A percentile compares a stretch with the other conserved stretches of the same genome.
phyloP scores from a whole-genome alignment of 257 asterid species.

The Solanum arcanum region DNA sequence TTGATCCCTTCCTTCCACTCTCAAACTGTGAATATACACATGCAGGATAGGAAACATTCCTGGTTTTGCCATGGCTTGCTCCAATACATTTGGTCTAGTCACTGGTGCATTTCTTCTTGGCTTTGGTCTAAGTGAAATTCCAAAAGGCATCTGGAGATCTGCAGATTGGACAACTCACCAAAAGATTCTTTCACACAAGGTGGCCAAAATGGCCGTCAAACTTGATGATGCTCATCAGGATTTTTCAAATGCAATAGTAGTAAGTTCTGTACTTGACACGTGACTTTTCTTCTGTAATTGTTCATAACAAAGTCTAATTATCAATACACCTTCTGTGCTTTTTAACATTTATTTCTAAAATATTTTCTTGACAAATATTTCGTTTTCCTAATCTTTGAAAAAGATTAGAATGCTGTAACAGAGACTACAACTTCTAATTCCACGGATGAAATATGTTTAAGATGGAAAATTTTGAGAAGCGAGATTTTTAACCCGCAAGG shows the following conservation, averaged over 20 bases:
- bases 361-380: not conserved
- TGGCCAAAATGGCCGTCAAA: slow-evolving; percentile 69
- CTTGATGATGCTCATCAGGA: slow-evolving; percentile 71
- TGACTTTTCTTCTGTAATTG: not conserved
- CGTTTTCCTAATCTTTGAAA: not conserved
- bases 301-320: not conserved
- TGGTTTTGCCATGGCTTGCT: slow-evolving; percentile 86
- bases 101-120: slow-evolving; percentile 88
- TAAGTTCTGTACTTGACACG: slow-evolving; percentile 17
- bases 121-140: slow-evolving; percentile 76
- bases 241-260: slow-evolving; percentile 67
- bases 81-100: slow-evolving; percentile 77
- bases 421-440: not conserved
- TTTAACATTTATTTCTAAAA: not conserved
- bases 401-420: not conserved
- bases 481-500: not conserved
- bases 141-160: slow-evolving; percentile 58
- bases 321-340: not conserved
- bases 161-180: slow-evolving; percentile 68
- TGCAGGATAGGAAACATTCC: slow-evolving; percentile 63
- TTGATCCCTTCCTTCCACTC: not conserved
- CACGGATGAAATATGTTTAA: not conserved
- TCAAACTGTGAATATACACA: not conserved
- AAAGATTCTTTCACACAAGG: slow-evolving; percentile 61
- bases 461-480: not conserved